Evolutionary conservation across 2,329 filamentous ascomycete species (phyloP), one percentile per base, ranked within the genome.

Genomic region (Herpotrichia juniperi): DNA sequence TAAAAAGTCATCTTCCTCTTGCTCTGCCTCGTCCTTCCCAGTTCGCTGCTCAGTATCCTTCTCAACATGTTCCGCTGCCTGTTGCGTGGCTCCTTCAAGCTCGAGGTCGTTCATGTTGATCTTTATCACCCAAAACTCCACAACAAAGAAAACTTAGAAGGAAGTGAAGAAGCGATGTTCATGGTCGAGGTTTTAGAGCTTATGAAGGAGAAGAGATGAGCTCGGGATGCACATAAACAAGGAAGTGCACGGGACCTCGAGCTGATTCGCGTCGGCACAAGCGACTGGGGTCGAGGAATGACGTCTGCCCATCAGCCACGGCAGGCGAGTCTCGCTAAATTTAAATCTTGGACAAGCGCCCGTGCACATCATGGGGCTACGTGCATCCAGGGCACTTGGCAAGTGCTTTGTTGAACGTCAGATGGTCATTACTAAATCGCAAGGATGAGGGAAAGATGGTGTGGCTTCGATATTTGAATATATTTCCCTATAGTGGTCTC

Each of bases 51-150:
- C 65, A 9, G 57, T 58, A 43, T 67, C 64, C 24, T 72, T 66
- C 50, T 81, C 77, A 24, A 81, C 67, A 45, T 75, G 70, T n/a
- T 78, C 61, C 7, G 79, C 78, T 12, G 76, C 78, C 34, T 81
- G 67, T 24, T 74, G 60, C 46, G 83, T 76, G 17, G 79, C 73
- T 50, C 77, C 76, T 52, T 81, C 78, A 6, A 84, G 73, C 11
- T 80, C 81, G 2, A 82, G 81, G 59, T 85, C 83, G 62, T 70
- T 71, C 68, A 72, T 71, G 16, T 24, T 51, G 43, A 21, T 19
- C 7, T 28, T 24, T 37, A 17, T 7, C 7, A 14, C 9, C 21
- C 7, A 28, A 7, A 28, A 12, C 26, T 7, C 7, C 26, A 19
- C 34, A 19, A 37, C 34, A 19, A 37, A 37, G 34, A n/a, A 19